These are phyloP conservation scores for Inga oerstediana DNA, from an alignment of 306 rosid genomes.

Conservation along the genomic window DNA sequence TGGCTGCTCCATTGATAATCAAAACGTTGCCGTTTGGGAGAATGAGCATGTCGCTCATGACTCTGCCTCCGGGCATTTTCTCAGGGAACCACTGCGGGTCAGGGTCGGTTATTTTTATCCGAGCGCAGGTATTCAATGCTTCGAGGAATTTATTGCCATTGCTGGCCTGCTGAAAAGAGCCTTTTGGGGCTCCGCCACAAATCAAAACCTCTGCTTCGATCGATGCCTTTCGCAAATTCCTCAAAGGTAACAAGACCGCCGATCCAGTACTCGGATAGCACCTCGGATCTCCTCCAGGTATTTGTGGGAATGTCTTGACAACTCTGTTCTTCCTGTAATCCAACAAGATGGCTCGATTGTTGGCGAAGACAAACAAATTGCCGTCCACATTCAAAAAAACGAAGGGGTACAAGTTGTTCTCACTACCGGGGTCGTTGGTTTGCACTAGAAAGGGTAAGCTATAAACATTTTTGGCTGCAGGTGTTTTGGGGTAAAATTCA, in stretches of 20 bases:
- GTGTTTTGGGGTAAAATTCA: slow-evolving; percentile 62
- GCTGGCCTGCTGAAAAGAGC: slow-evolving; percentile 26
- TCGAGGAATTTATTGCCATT: background rate
- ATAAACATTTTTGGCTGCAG: background rate
- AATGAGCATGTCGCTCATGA: slow-evolving; percentile 67
- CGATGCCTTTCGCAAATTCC: slow-evolving; percentile 15
- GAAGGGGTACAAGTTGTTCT: slow-evolving; percentile 74
- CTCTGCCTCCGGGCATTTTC: slow-evolving; percentile 57
- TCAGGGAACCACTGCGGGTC: slow-evolving; percentile 59
- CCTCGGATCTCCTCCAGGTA: slow-evolving; percentile 69
- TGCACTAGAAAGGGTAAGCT: slow-evolving; percentile 52
- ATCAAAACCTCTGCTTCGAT: slow-evolving; percentile 61
- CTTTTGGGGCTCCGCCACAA: slow-evolving; percentile 77
- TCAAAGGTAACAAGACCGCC: slow-evolving; percentile 62
- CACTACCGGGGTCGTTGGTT: slow-evolving; percentile 45
- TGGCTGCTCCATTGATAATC: slow-evolving; percentile 54
- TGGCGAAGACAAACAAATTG: slow-evolving; percentile 64
- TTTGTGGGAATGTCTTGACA: slow-evolving; percentile 43
- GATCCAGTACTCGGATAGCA: slow-evolving; percentile 74
- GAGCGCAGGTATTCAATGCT: slow-evolving; percentile 55
- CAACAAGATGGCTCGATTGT: slow-evolving; percentile 54
- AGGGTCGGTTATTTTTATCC: slow-evolving; percentile 67
- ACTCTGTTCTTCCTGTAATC: slow-evolving; percentile 42
- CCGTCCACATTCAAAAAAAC: slow-evolving; percentile 68
- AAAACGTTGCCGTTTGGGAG: slow-evolving; percentile 71